Evolutionary conservation across 371 early-diverging fungal species (phyloP).

Genomic region (Apophysomyces trapeziformis): DNA sequence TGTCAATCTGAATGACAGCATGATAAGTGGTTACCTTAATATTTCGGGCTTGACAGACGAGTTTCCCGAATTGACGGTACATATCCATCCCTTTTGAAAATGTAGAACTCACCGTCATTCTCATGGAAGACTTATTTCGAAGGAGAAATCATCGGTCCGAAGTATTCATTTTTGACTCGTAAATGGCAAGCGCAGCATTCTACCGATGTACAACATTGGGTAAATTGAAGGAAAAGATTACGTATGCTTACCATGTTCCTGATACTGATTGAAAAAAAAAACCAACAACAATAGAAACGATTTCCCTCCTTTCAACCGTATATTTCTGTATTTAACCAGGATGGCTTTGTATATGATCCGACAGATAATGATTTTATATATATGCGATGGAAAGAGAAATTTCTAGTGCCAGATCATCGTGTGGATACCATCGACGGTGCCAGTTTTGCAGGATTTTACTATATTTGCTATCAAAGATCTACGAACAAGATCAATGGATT

Average conservation of each 20-base stretch:
- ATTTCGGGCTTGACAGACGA: slow-evolving; percentile 83
- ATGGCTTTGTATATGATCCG: slow-evolving; percentile 72
- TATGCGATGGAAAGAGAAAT: slow-evolving; percentile 98
- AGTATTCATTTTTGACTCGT: slow-evolving; percentile 77
- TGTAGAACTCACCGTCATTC: background rate
- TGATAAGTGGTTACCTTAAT: slow-evolving; percentile 79
- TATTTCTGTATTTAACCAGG: slow-evolving; percentile 66
- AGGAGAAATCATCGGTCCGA: slow-evolving; percentile 77
- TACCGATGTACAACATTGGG: slow-evolving; percentile 83
- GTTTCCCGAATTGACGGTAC: slow-evolving; percentile 70
- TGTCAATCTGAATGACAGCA: slow-evolving; percentile 76
- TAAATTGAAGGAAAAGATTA: slow-evolving; percentile 24
- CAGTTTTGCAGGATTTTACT: slow-evolving; percentile 95
- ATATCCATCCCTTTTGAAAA: background rate
- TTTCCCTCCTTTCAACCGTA: slow-evolving; percentile 66
- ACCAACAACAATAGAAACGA: slow-evolving; percentile 9
- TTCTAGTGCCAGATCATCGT: slow-evolving; percentile 93
- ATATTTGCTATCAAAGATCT: slow-evolving; percentile 83
- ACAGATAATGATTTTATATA: slow-evolving; percentile 75
- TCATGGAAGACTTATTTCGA: slow-evolving; percentile 69
- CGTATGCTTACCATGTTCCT: too few relatives aligned
- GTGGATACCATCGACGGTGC: slow-evolving; percentile 88
- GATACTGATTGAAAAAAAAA: slow-evolving; percentile 32
- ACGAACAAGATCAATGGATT: slow-evolving; percentile 82
- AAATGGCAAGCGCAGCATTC: slow-evolving; percentile 85